Base-by-base conservation (phyloP, 805 yeast genomes). In the Myxozyma udenii region DNA sequence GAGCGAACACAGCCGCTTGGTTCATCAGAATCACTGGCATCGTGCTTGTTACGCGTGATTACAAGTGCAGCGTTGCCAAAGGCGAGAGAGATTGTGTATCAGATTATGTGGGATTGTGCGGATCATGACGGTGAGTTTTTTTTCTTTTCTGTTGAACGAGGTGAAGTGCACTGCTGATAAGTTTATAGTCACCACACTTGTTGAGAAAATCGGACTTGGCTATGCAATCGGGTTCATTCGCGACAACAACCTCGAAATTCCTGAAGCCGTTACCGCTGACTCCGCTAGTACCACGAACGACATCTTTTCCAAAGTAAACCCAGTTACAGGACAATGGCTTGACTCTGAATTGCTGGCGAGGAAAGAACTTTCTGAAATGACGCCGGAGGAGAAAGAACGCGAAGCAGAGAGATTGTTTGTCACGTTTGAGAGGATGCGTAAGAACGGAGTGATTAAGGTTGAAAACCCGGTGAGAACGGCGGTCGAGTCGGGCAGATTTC, bases 331-430 rank as follows among this genome's bases (percentile, higher is more conserved):
- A 1, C 66, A 64, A 52, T 50, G 42, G 11, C 35, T 49, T 28
- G 46, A 41, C 2, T 32, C 39, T 3, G 60, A 55, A 28, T 32
- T 9, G 9, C 42, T 35, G 12, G 38, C 33, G n/a, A 23, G 21
- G 21, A 28, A 28, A 3, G 18, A 46, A 2, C 44, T 54, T 5
- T 61, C 55, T 14, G 67, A 63, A 1, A 66, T 73, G 68, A 67
- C 74, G 1, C 67, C 67, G 6, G 75, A 71, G 44, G 78, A 74
- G 50, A 73, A 74, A 58, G 74, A 70, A 55, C 59, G 58, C 5
- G 78, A 74, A 54, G 78, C 78, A 2, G 78, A 74, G 47, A 66
- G 72, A 52, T 55, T 74, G 50, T 74, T 72, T 60, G 68, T 65
- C 3, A 46, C 73, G 4, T 73, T 74, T 53, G 76, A 72, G 41